phyloP scores from a whole-genome alignment of 805 yeast genomes.

The Kazachstania psychrophila region DNA sequence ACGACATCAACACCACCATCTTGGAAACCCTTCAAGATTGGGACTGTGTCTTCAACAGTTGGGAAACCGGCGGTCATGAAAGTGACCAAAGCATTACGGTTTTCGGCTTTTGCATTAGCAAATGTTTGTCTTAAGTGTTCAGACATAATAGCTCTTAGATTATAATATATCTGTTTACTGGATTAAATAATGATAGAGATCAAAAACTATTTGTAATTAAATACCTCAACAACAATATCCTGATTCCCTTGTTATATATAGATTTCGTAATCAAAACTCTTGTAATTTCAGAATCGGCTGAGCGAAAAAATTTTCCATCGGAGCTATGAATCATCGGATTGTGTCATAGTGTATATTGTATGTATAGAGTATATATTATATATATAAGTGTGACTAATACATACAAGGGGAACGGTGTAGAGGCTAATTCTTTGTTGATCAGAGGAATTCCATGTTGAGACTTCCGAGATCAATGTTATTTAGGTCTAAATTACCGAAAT shows the following conservation, averaged over 20 bases:
- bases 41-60: conserved; percentile 75
- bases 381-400: too few relatives aligned
- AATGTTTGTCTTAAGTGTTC: conserved; percentile 42
- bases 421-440: too few relatives aligned
- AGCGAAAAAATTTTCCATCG: too few relatives aligned
- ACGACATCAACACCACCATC: conserved; percentile 92
- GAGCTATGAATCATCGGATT: too few relatives aligned
- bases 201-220: too few relatives aligned
- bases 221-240: too few relatives aligned
- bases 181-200: neutral
- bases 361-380: too few relatives aligned
- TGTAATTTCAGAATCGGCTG: too few relatives aligned
- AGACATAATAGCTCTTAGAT: conserved; percentile 17
- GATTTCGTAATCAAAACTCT: too few relatives aligned
- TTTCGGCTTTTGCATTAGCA: conserved; percentile 46
- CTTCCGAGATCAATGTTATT: conserved; percentile 24
- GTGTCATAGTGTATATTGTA: too few relatives aligned
- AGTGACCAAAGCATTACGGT: conserved; percentile 82
- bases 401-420: too few relatives aligned
- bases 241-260: too few relatives aligned
- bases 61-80: conserved; percentile 95
- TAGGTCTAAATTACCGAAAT: conserved; percentile 19
- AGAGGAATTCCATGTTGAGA: conserved; percentile 27
- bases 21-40: conserved; percentile 79
- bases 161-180: neutral